These are phyloP conservation scores for Diaporthe batatas DNA, from an alignment of 2,329 filamentous ascomycete species.

Conservation along the genomic window DNA sequence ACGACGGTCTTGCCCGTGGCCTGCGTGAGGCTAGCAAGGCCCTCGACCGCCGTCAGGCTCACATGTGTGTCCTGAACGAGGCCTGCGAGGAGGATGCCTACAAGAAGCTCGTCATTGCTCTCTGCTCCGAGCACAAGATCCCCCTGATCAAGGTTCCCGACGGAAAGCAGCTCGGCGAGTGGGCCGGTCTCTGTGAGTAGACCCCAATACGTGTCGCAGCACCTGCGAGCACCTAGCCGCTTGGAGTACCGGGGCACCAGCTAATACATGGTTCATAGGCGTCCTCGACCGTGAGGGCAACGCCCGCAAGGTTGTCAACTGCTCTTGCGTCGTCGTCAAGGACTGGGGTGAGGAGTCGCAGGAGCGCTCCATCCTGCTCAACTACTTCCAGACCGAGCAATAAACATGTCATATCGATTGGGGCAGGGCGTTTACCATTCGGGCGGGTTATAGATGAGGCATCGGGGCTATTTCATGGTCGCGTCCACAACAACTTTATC, in stretches of 20 bases:
- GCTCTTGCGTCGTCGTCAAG: constrained; percentile 99
- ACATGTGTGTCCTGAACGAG: constrained; percentile 99
- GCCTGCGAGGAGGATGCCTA: constrained; percentile 99
- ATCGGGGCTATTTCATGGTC: constrained; percentile 51
- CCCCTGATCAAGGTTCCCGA: constrained; percentile 99
- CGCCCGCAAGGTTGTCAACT: constrained; percentile 99
- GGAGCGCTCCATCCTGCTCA: constrained; percentile 98
- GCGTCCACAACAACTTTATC: constrained; percentile 53
- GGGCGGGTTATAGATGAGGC: constrained; percentile 53
- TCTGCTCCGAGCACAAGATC: constrained; percentile 99
- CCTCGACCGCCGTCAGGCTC: constrained; percentile 96
- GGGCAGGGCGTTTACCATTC: constrained; percentile 42
- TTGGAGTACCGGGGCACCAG: background rate
- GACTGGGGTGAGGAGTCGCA: constrained; percentile 99
- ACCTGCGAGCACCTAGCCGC: background rate
- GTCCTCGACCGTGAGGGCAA: constrained; percentile 99
- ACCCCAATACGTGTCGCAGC: constrained; percentile 4
- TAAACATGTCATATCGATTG: constrained; percentile 60
- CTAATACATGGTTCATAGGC: constrained; percentile 66
- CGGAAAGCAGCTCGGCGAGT: constrained; percentile 99
- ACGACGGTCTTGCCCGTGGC: constrained; percentile 98
- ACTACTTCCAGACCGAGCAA: constrained; percentile 99
- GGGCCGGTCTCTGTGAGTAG: constrained; percentile 97
- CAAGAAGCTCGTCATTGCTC: constrained; percentile 99
- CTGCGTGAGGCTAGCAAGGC: constrained; percentile 99